Base-by-base conservation (phyloP, 345 rosid genomes). In the Aquilaria sinensis region DNA sequence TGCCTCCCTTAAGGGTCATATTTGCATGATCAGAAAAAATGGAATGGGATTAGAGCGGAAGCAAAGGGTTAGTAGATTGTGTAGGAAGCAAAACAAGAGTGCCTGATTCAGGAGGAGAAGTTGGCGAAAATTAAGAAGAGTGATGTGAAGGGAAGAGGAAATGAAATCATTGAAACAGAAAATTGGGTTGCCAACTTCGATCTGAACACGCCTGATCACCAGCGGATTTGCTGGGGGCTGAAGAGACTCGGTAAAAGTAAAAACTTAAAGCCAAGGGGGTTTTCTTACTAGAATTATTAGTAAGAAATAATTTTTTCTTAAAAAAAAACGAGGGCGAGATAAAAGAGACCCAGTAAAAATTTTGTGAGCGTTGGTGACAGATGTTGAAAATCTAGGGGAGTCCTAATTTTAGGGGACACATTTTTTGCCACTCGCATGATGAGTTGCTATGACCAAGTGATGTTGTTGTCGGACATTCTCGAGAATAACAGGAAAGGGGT, bases 1-100 rank as follows among this genome's bases (percentile, higher is more conserved):
- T 73, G 77, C 96, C 91, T 30, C 96, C 96, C 76, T 90, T 88
- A 0, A 86, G 82, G 76, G 99, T 94, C 97, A 94, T 94, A 59
- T 57, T 69, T 52, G 61, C 58, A 69, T 56, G 16, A 50, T 45
- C 15, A 41, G 51, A 51, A 11, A 46, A 48, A 32, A 8, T 12
- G 7, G 49, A 47, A 29, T 46, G 56, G 23, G 23, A 23, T 23
- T 23, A 23, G 23, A 9, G 43, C 43, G 43, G 43, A 37, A 9
- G 7, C 43, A 37, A 37, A 37, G 43, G 43, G 8, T 37, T 9
- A 37, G 43, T 37, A 37, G 43, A 37, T 37, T 37, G 43, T 37
- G 43, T 37, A 37, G 43, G 43, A 37, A 37, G 43, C 8, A 37
- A 37, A 37, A 37, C 43, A 37, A 23, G 23, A 23, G 23, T 23